Conservation (phyloP, 805 yeast genomes). For the Yarrowia osloensis region DNA sequence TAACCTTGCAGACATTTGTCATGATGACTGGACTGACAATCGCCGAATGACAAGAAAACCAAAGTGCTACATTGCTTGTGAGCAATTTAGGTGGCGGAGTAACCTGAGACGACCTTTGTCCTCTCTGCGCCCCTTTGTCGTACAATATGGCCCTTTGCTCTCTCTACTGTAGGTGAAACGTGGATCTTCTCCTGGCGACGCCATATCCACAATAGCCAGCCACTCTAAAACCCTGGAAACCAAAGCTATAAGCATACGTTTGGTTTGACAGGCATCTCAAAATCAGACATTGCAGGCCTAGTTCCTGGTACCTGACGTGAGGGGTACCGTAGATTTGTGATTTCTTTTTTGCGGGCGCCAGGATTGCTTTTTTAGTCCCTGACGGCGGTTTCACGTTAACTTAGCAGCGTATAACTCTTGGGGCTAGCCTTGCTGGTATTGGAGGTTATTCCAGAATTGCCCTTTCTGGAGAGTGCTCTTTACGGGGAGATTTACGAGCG, state of each 20-base stretch:
- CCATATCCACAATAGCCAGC: background rate
- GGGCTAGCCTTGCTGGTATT: background rate
- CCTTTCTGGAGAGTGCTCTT: background rate
- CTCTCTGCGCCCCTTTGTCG: background rate
- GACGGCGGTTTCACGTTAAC: background rate
- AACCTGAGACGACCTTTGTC: background rate
- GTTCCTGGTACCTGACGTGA: constrained; percentile 4
- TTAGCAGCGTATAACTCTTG: background rate
- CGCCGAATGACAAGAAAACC: background rate
- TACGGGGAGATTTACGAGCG: too few relatives aligned
- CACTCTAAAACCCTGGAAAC: background rate
- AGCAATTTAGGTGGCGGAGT: background rate
- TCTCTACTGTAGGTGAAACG: background rate
- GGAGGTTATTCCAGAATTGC: background rate
- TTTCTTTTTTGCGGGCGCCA: background rate
- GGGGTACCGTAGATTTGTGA: background rate
- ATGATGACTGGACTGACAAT: background rate
- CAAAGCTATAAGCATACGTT: background rate
- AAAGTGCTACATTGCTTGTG: background rate
- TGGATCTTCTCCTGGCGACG: background rate
- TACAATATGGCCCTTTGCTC: background rate
- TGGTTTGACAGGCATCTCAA: background rate
- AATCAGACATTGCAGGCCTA: background rate
- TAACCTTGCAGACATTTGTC: constrained; percentile 8
- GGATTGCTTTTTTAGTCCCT: constrained; percentile 3